Conservation (phyloP, 345 rosid species). For the Streptanthus diversifolius region DNA sequence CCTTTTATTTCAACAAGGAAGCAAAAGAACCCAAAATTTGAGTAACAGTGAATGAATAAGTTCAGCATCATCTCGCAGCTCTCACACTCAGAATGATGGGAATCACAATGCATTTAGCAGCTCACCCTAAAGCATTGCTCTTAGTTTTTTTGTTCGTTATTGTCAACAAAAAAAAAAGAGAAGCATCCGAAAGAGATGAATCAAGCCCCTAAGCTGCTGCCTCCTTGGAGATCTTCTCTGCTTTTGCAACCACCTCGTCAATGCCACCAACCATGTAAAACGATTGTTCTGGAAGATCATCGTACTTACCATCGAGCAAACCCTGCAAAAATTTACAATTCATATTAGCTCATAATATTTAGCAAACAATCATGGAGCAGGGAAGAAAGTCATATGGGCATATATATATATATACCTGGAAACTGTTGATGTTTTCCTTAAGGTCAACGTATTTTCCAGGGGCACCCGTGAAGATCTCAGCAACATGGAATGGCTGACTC, state of each 20-base stretch:
- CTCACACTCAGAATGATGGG: slow-evolving; percentile 8
- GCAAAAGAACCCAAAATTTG: slow-evolving; percentile 26
- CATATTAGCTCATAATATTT: neutral
- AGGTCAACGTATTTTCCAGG: slow-evolving; percentile 96
- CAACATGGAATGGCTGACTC: slow-evolving; percentile 99
- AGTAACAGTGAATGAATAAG: slow-evolving; percentile 14
- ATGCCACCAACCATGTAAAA: slow-evolving; percentile 69
- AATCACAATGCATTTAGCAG: slow-evolving; percentile 1
- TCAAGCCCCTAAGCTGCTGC: slow-evolving; percentile 28
- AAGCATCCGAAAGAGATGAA: neutral
- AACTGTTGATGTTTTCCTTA: slow-evolving; percentile 83
- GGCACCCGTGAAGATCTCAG: slow-evolving; percentile 99
- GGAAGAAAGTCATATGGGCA: neutral
- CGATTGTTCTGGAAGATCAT: slow-evolving; percentile 54
- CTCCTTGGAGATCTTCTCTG: slow-evolving; percentile 38
- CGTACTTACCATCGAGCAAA: slow-evolving; percentile 29
- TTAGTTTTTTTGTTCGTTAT: slow-evolving; percentile 12
- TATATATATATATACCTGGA: slow-evolving; percentile 54
- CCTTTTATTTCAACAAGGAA: slow-evolving; percentile 20
- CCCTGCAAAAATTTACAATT: slow-evolving; percentile 22
- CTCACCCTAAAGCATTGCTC: neutral
- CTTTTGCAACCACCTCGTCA: slow-evolving; percentile 52
- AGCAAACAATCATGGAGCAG: neutral
- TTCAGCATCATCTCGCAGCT: slow-evolving; percentile 23
- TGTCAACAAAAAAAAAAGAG: slow-evolving; percentile 8